Evolutionary conservation across 2,329 filamentous ascomycete species (phyloP).

Genomic region (Neurospora crassa): DNA sequence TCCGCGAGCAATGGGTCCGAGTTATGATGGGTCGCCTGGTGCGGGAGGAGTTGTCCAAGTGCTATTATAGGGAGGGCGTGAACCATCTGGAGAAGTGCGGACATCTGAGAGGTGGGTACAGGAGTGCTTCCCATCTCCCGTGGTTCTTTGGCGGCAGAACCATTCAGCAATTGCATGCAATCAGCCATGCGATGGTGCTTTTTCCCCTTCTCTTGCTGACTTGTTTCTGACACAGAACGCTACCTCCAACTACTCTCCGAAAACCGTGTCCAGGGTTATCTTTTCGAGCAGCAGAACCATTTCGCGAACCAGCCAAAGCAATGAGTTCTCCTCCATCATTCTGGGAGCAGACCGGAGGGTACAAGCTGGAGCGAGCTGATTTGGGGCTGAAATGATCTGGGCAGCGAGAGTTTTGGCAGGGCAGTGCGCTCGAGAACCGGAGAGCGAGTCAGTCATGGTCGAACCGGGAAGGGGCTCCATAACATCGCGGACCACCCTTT

Average conservation of each 20-base stretch:
- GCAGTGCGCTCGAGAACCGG: background rate
- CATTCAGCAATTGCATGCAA: background rate
- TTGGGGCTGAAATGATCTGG: background rate
- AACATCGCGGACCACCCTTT: background rate
- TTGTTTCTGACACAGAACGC: conserved; percentile 44
- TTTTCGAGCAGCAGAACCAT: conserved; percentile 75
- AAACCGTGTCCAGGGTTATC: conserved; percentile 67
- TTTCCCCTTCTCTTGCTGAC: conserved; percentile 6
- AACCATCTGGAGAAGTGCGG: conserved; percentile 87
- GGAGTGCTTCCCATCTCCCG: conserved; percentile 1
- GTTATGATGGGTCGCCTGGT: conserved; percentile 83
- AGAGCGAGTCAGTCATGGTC: background rate
- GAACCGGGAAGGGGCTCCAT: background rate
- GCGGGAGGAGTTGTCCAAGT: conserved; percentile 74
- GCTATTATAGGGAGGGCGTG: conserved; percentile 74
- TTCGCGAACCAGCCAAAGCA: conserved; percentile 39
- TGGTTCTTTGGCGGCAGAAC: background rate
- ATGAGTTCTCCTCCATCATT: background rate
- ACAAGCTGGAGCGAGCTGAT: background rate
- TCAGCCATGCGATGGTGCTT: background rate
- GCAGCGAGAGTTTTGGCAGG: conserved; percentile 1
- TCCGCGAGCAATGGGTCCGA: conserved; percentile 81
- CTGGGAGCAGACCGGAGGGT: background rate
- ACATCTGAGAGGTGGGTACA: conserved; percentile 61
- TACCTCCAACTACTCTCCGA: conserved; percentile 71